Percentiles rank a stretch among this genome's conserved stretches.
Conservation (phyloP, 2,329 filamentous ascomycete genomes). For the Stenocarpella maydis region DNA sequence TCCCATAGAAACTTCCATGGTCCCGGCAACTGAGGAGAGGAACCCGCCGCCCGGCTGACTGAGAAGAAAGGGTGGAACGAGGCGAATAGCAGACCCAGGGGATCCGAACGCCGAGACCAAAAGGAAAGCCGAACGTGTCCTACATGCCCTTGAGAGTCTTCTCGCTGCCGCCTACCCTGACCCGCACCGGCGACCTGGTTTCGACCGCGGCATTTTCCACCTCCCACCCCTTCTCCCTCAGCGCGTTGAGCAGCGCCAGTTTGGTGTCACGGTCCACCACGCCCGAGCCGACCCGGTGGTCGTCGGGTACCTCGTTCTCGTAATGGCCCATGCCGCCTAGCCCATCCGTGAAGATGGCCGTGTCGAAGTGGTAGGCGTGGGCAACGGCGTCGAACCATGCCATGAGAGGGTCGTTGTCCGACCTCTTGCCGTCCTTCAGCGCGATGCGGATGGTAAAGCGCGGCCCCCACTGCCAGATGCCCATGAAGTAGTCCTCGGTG, state of each 20-base stretch:
- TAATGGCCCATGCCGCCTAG: constrained; percentile 44
- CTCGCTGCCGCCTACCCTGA: constrained; percentile 44
- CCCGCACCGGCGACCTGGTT: constrained; percentile 62
- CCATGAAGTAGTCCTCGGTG: constrained; percentile 68
- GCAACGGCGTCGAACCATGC: constrained; percentile 54
- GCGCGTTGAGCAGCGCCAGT: constrained; percentile 46
- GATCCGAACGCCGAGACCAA: neutral
- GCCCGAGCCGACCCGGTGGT: constrained; percentile 40
- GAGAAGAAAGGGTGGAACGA: neutral
- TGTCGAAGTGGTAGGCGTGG: constrained; percentile 49
- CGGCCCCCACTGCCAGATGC: constrained; percentile 55
- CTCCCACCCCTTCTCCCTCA: constrained; percentile 69
- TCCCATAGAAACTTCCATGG: neutral
- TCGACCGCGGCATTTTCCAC: constrained; percentile 70
- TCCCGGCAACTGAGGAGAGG: neutral
- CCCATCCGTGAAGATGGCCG: constrained; percentile 46
- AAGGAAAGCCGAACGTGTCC: constrained; percentile 8
- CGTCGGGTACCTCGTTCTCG: constrained; percentile 48
- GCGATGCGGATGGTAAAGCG: constrained; percentile 61
- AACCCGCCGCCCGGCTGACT: neutral
- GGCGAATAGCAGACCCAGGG: neutral
- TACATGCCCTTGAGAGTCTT: constrained; percentile 41
- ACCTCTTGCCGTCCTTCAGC: constrained; percentile 64
- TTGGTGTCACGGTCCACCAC: constrained; percentile 53
- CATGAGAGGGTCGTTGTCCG: constrained; percentile 42